Base-by-base conservation (phyloP, 768 basidiomycete genomes). In the Royoungia palumana region DNA sequence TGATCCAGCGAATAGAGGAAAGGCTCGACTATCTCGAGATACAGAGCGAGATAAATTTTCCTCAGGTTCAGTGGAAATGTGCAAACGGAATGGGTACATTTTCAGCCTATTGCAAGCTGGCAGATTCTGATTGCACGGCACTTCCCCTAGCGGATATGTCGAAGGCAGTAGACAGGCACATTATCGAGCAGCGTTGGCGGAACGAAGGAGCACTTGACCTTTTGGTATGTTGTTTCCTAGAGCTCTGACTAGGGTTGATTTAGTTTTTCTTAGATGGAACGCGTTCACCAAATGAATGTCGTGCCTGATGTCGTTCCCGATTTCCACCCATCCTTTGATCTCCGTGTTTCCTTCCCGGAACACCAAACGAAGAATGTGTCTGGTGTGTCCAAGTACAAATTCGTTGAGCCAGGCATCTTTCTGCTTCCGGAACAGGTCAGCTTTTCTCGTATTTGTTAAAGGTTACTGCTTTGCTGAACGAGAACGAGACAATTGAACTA, bases 271-370 rank as follows among this genome's bases (percentile, higher is more conserved):
- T 61, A 94, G 87, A 96, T 96, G 92, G 89, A 96, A 63, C 87
- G 94, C 62, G 62, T 98, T 38, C 77, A 91, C 57, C 89, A 94
- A 70, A 92, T 96, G 91, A 71, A 84, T 42, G 84, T 98, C 49
- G 75, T 96, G 2, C 94, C 95, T 0, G 95, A 99, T 61, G 71
- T 94, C 11, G 65, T 97, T 16, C 81, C 89, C 1, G 72, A 72
- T 32, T 62, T 95, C 8, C 79, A 77, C 43, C 91, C 92, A 0
- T 79, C 81, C 16, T 60, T 91, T 32, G 90, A 95, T 61, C 70
- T 97, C 12, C 82, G 80, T 21, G 67, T 94, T 43, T 75, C 77
- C 19, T 80, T 78, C 56, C 77, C 72, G n/a, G 68, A 68, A 44
- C 51, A 62, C 3, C 38, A 44, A 55, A 19, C 57, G 55, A 35